Evolutionary conservation across 164 flowering plant genomes (phyloP), one percentile per base, ranked within the genome.

Genomic region (Sedum album): DNA sequence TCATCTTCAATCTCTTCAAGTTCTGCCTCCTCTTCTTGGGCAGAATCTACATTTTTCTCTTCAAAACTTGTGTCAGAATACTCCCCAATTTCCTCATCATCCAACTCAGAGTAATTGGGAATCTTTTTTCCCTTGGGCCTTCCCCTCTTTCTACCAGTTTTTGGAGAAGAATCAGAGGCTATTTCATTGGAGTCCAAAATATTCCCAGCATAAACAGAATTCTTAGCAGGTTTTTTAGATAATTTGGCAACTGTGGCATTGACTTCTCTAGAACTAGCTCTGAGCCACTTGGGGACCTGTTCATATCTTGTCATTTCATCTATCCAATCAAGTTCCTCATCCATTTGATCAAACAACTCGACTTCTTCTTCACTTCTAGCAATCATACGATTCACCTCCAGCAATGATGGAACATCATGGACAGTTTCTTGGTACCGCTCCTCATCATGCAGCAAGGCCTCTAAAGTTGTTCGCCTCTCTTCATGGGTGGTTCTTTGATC

Each of bases 401-500:
- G 94, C 74, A 92, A 77, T 4, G 99, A 92, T 41, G 97, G 97
- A 66, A 92, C 97, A 80, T 92, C 91, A 77, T 95, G 99, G 38
- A 92, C 79, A 42, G 86, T 92, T 75, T 92, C 97, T 78, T 95
- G 99, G 74, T 85, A 92, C 74, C 97, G 85, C 75, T 95, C 99
- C 44, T 95, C 99, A 76, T 94, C 99, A 81, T 88, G 99, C 78
- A 95, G 78, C 73, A 95, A 77, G 51, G 94, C 81, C 76, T 95
- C 99, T 35, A 95, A 77, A 66, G 99, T 95, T 79, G 89, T 17
- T 5, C 99, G 89, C 66, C 99, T 83, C 77, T 92, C 97, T 81
- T 95, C 99, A 78, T 95, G 99, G 4, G 99, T 92, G 42, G 99
- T 92, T 72, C 99, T 86, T 77, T 95, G 99, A 76, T 95, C 99